These are phyloP conservation scores for Aegilops tauschii DNA, from an alignment of 176 grass and related monocot species.

Conservation along the genomic window DNA sequence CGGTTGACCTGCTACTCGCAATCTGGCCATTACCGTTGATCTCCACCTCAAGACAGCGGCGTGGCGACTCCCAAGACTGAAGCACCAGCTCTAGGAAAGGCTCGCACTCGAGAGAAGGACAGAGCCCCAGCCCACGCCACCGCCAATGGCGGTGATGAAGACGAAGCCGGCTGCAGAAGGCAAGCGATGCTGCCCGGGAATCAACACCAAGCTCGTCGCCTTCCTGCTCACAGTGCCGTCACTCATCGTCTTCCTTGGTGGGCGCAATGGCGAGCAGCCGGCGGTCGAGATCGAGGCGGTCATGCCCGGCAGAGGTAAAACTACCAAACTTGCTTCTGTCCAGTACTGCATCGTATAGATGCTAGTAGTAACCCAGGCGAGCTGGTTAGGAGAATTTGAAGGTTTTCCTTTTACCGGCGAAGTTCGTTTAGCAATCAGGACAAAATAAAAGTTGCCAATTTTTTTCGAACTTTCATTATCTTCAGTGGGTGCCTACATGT, in stretches of 20 bases:
- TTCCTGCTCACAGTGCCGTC: not conserved
- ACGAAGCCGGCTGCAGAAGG: not conserved
- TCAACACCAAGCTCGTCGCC: not conserved
- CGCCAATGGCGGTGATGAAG: not conserved
- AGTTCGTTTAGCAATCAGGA: not conserved
- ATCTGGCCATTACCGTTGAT: not conserved
- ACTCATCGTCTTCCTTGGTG: not conserved
- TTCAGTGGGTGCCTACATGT: not conserved
- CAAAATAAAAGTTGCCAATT: not conserved
- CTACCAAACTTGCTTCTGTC: not conserved
- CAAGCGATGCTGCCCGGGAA: not conserved
- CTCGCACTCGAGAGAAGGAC: too few relatives aligned
- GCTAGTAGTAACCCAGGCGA: too few relatives aligned
- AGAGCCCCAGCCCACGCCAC: too few relatives aligned
- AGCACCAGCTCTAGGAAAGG: too few relatives aligned
- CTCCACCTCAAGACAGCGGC: not conserved
- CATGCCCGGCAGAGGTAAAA: not conserved
- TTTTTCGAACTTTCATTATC: not conserved
- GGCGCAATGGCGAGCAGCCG: not conserved
- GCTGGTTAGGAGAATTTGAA: not conserved
- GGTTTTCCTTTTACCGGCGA: too few relatives aligned
- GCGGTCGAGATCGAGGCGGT: not conserved
- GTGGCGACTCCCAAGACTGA: not conserved
- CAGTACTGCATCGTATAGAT: too few relatives aligned
- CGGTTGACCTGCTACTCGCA: not conserved